Percentiles rank a stretch among this genome's conserved stretches.
Conservation (phyloP, 176 grass and related monocot species). For the Avena eriantha region DNA sequence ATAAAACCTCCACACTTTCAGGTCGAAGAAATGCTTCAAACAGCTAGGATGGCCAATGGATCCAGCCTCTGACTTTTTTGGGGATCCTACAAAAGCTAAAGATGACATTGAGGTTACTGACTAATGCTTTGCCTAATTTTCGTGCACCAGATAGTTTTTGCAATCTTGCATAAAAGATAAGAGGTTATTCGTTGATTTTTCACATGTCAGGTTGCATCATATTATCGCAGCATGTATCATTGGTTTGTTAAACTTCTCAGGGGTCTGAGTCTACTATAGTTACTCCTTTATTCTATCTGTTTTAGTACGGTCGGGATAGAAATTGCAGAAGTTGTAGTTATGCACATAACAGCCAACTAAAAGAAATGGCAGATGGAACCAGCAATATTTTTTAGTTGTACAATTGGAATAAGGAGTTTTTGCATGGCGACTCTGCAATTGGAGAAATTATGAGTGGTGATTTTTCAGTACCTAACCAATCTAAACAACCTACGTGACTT, state of each 20-base stretch:
- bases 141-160: constrained; percentile 7
- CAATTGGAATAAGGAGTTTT: neutral
- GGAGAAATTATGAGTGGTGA: neutral
- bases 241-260: neutral
- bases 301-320: neutral
- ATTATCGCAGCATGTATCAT: neutral
- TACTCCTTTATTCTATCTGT: neutral
- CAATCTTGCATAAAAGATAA: neutral
- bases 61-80: constrained; percentile 56
- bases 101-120: constrained; percentile 48
- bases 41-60: constrained; percentile 78
- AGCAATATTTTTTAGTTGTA: neutral
- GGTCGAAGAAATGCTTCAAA: constrained; percentile 86
- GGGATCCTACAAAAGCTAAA: neutral
- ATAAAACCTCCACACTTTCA: constrained; percentile 45
- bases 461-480: neutral
- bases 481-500: constrained; percentile 7
- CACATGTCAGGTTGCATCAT: neutral
- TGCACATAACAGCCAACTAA: neutral
- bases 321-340: neutral
- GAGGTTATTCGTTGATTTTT: constrained; percentile 14
- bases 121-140: constrained; percentile 3
- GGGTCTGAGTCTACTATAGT: neutral
- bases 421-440: neutral
- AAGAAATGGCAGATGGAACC: neutral